A percentile compares a stretch with the other conserved stretches of the same genome.
Conservation (phyloP, 1,284 basidiomycete species). For the Cryptococcus sp. region DNA sequence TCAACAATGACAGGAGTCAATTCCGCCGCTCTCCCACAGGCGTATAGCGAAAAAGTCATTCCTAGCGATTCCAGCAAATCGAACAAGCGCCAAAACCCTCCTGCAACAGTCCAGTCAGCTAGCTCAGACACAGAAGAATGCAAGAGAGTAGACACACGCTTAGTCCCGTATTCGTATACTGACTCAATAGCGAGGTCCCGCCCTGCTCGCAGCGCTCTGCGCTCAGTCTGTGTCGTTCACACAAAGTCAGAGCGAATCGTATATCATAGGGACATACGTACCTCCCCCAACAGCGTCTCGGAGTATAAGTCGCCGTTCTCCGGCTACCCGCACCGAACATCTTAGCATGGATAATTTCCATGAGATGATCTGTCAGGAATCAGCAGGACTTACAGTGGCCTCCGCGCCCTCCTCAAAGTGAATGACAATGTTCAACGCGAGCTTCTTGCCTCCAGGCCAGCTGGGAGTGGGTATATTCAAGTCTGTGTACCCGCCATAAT, state of each 20-base stretch:
- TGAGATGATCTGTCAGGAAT: too few species aligned
- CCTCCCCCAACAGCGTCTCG: slow-evolving; percentile 1
- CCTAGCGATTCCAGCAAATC: background rate
- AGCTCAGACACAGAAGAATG: too few species aligned
- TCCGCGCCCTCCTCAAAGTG: slow-evolving; percentile 7
- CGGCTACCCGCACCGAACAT: background rate
- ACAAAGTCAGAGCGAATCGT: too few species aligned
- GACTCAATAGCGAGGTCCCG: slow-evolving; percentile 1
- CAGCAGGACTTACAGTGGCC: background rate
- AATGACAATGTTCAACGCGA: slow-evolving; percentile 3
- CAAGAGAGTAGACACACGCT: background rate
- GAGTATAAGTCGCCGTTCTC: slow-evolving; percentile 1
- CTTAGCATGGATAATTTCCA: background rate
- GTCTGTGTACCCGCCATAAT: slow-evolving; percentile 4
- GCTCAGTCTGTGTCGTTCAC: slow-evolving; percentile 1
- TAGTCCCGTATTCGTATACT: slow-evolving; percentile 2
- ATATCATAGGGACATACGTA: background rate
- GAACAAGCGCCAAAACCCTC: slow-evolving; percentile 3
- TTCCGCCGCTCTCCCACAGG: slow-evolving; percentile 2
- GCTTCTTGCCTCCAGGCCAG: slow-evolving; percentile 4
- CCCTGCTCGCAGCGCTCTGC: background rate
- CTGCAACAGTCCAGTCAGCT: background rate
- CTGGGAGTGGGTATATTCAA: background rate
- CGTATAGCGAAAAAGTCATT: slow-evolving; percentile 1
- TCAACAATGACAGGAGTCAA: slow-evolving; percentile 2